Percentiles rank a stretch among this genome's conserved stretches.
phyloP scores from a whole-genome alignment of 257 asterid species.

The Penstemon davidsonii region DNA sequence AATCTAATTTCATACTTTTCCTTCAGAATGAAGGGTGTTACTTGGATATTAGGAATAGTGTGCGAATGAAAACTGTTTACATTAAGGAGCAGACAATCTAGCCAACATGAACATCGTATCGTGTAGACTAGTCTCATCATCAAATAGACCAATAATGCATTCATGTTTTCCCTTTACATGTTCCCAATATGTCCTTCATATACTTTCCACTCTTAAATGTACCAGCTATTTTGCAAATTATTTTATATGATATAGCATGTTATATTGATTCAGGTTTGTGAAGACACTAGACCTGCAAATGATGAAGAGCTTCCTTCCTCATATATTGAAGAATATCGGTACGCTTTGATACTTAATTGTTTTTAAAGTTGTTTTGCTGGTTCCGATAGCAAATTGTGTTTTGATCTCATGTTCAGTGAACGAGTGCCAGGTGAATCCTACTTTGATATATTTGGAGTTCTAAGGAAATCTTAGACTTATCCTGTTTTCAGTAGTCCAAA shows the following conservation, averaged over 20 bases:
- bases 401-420: background rate
- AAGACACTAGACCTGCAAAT: constrained; percentile 68
- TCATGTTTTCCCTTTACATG: background rate
- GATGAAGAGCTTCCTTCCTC: constrained; percentile 94
- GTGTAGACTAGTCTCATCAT: constrained; percentile 8
- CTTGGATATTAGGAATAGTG: background rate
- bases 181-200: background rate
- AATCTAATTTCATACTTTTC: background rate
- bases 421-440: constrained; percentile 13
- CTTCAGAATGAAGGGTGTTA: background rate
- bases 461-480: constrained; percentile 6
- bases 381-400: constrained; percentile 7
- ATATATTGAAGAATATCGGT: constrained; percentile 89
- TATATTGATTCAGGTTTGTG: constrained; percentile 61
- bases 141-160: constrained; percentile 3
- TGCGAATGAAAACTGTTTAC: background rate
- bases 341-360: constrained; percentile 25
- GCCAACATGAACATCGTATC: background rate
- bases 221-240: background rate
- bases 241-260: constrained; percentile 12
- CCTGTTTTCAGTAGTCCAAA: background rate
- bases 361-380: constrained; percentile 20
- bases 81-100: background rate
- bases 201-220: constrained; percentile 8
- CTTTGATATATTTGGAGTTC: constrained; percentile 9